Evolutionary conservation across 106 monocot genomes (phyloP), one percentile per base, ranked within the genome.

Genomic region (Dioscorea dumetorum): DNA sequence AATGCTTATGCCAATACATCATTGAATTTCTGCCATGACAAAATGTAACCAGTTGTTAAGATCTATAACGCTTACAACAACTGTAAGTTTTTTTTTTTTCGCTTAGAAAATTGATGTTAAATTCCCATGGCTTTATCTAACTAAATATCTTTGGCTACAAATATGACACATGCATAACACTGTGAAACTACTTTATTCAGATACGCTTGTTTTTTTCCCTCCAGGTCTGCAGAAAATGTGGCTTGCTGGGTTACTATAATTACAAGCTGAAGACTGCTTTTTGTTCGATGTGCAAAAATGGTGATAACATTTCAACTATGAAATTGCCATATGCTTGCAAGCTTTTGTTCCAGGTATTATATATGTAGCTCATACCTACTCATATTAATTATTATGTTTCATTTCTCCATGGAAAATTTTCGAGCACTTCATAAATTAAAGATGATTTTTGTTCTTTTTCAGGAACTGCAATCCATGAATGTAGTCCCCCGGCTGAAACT

Each of bases 261-360:
- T 62, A 93, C 52, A 99, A 99, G 81, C 67, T 90, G 70, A 93
- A 93, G 72, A 76, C 78, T 59, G 63, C 93, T 4, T 80, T 84
- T 70, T 99, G 99, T 71, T 87, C 90, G 17, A 86, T 87, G 84
- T 99, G 99, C 77, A 99, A 87, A 78, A 93, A 68, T 62, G 90
- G 99, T 31, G 85, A 90, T 9, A 93, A 79, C 56, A 70, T 99
- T 34, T 86, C 99, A 17, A 80, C 80, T 32, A 79, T 93, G 87
- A 93, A 87, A 67, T 66, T 99, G 58, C 90, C 99, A 70, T 99
- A 99, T 78, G 87, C 93, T 70, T 99, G 99, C 87, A 99, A 99
- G 82, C 89, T 99, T 79, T 75, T 99, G 19, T 87, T 97, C 74
- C 91, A 97, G 88, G 95, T 87, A 28, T 28, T 28, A 28, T 28